Evolutionary conservation across 163 green algal genomes (phyloP).

Genomic region (Prototheca cutis): DNA sequence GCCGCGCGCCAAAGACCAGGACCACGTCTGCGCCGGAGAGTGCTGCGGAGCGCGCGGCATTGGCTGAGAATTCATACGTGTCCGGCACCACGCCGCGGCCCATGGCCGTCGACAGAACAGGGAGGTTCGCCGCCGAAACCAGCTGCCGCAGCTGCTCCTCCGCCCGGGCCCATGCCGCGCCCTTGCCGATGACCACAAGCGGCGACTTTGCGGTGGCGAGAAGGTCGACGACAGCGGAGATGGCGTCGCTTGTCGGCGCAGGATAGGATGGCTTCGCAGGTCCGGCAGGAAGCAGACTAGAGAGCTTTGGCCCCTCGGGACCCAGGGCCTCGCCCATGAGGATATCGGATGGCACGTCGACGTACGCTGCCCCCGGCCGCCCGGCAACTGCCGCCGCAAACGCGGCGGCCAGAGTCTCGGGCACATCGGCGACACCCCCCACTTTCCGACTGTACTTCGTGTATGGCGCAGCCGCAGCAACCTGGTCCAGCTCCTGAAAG

Average conservation of each 20-base stretch:
- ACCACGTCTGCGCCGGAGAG: constrained; percentile 54
- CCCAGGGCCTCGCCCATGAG: constrained; percentile 26
- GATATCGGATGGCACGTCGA: constrained; percentile 64
- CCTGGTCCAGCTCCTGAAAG: constrained; percentile 79
- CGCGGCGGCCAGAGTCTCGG: constrained; percentile 9
- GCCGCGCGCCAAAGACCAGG: constrained; percentile 52
- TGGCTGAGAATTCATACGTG: constrained; percentile 34
- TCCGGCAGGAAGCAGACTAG: too few species aligned
- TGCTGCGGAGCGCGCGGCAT: constrained; percentile 52
- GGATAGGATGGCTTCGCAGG: too few species aligned
- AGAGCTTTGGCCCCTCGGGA: too few species aligned
- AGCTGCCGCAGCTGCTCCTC: constrained; percentile 41
- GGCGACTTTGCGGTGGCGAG: constrained; percentile 28
- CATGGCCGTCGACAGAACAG: constrained; percentile 66
- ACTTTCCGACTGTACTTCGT: constrained; percentile 41
- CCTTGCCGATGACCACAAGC: constrained; percentile 66
- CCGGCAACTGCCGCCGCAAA: constrained; percentile 34
- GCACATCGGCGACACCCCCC: constrained; percentile 17
- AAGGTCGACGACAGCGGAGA: constrained; percentile 20
- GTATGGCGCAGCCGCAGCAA: constrained; percentile 40
- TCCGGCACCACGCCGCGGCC: constrained; percentile 66
- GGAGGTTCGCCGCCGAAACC: constrained; percentile 37
- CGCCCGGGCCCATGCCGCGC: constrained; percentile 44
- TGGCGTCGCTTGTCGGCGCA: too few species aligned
- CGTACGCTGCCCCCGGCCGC: constrained; percentile 54